A percentile compares a stretch with the other conserved stretches of the same genome.
phyloP scores from a whole-genome alignment of 139 green algal species.

The Ettlia oleoabundans region DNA sequence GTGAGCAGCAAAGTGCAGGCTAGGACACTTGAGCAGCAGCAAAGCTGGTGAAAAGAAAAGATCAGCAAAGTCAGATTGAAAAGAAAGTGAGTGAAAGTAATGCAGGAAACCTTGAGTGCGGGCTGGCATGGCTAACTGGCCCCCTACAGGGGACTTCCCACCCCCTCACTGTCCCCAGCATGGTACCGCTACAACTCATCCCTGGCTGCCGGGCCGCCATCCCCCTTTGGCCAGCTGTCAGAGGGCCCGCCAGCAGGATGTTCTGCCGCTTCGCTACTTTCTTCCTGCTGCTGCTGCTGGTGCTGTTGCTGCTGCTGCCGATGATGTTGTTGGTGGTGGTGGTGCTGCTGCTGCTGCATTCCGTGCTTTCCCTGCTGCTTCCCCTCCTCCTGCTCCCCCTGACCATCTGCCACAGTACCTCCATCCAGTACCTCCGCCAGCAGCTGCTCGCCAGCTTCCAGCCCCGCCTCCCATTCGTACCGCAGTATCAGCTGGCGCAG shows the following conservation, averaged over 20 bases:
- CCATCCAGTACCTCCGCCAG: slow-evolving; percentile 17
- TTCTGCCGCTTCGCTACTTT: not conserved
- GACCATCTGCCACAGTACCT: not conserved
- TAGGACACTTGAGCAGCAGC: too few relatives aligned
- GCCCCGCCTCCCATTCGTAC: slow-evolving; percentile 28
- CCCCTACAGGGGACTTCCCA: not conserved
- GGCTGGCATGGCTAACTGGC: not conserved
- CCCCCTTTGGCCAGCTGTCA: too few relatives aligned
- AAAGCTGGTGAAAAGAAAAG: too few relatives aligned
- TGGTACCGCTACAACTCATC: not conserved
- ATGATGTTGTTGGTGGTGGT: not conserved
- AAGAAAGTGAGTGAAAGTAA: too few relatives aligned
- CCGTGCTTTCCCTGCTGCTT: not conserved
- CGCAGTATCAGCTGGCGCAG: slow-evolving; percentile 15
- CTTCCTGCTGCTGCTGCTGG: not conserved
- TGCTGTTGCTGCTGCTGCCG: not conserved
- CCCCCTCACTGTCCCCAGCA: not conserved
- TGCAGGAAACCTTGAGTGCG: too few relatives aligned
- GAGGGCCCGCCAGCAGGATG: too few relatives aligned
- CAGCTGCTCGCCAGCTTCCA: not conserved
- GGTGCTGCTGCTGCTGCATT: not conserved
- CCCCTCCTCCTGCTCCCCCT: not conserved
- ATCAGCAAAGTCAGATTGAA: too few relatives aligned
- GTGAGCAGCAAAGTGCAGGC: too few relatives aligned
- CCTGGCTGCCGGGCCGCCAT: not conserved